Evolutionary conservation across 2,329 filamentous ascomycete species (phyloP).

Genomic region (Helicocarpus griseus): DNA sequence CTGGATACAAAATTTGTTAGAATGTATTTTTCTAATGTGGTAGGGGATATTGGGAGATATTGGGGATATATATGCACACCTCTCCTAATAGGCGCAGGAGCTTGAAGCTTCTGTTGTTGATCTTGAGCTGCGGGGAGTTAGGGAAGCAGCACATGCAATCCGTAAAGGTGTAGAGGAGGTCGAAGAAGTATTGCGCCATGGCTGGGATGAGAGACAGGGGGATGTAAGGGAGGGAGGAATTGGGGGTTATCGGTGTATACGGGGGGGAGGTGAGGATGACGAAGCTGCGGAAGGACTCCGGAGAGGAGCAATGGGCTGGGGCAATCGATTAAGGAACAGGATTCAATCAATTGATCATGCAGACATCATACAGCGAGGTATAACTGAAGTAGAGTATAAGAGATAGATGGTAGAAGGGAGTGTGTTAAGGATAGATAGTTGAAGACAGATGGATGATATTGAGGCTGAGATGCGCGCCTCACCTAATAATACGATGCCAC

Average conservation of each 20-base stretch:
- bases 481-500: not conserved
- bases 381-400: too few relatives aligned
- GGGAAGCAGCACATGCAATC: conserved; percentile 97
- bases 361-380: too few relatives aligned
- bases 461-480: not conserved
- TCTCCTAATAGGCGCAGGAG: conserved; percentile 88
- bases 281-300: too few relatives aligned
- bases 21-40: too few relatives aligned
- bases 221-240: not conserved
- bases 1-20: conserved; percentile 32
- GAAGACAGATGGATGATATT: not conserved
- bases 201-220: conserved; percentile 5
- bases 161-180: conserved; percentile 81
- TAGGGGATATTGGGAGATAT: too few relatives aligned
- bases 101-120: conserved; percentile 92
- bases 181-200: conserved; percentile 79
- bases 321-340: too few relatives aligned
- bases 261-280: not conserved
- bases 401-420: too few relatives aligned
- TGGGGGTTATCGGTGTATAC: not conserved
- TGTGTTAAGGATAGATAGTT: too few relatives aligned
- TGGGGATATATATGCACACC: too few relatives aligned
- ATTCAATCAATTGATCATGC: too few relatives aligned
- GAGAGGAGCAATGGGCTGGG: too few relatives aligned
- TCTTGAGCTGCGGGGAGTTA: conserved; percentile 83